Base-by-base conservation (phyloP, 768 basidiomycete genomes). In the Cystofilobasidium macerans region DNA sequence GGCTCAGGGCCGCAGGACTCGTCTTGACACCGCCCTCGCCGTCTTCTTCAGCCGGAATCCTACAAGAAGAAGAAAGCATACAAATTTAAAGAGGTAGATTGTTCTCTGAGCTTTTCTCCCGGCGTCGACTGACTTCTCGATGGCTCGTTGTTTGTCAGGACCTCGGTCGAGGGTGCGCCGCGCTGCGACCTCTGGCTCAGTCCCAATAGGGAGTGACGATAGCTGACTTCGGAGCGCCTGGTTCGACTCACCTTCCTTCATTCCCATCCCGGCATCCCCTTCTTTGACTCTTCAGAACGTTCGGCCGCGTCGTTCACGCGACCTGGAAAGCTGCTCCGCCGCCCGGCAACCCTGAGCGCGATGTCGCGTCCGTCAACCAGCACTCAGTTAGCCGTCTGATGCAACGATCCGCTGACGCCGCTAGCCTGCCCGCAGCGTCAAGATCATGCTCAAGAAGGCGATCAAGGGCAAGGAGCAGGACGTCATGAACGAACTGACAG, bases 371-470 rank as follows among this genome's bases (percentile, higher is more conserved):
- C 0, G 78, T 78, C 7, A 32, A 32, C 20, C 53, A 62, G n/a
- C 28, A 71, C 78, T 6, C 67, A 67, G n/a, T 60, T 68, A 14
- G 51, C 35, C 24, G 62, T 63, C 30, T 67, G 64, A 22, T 53
- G 68, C 45, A n/a, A n/a, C n/a, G n/a, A n/a, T n/a, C 24, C 18
- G 36, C 20, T 20, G n/a, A 28, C 35, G 11, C 11, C 8, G 3
- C 11, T 65, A 45, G 3, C 4, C 5, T 33, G 9, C n/a, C 35
- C 13, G 8, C 59, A 24, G 33, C 36, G 59, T 60, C 57, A 95
- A 95, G 78, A 82, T 93, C 67, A 95, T 99, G 64, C 81, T 87
- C 7, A 98, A 97, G 82, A 93, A 94, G 78, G 88, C 89, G 71
- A 89, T 95, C 64, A 70, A 90, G 75, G 88, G 89, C 13, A 89